Percentiles rank a stretch among this genome's conserved stretches.
Evolutionary conservation across 2,329 filamentous ascomycete genomes (phyloP).

Genomic region (Aspergillus sp.): DNA sequence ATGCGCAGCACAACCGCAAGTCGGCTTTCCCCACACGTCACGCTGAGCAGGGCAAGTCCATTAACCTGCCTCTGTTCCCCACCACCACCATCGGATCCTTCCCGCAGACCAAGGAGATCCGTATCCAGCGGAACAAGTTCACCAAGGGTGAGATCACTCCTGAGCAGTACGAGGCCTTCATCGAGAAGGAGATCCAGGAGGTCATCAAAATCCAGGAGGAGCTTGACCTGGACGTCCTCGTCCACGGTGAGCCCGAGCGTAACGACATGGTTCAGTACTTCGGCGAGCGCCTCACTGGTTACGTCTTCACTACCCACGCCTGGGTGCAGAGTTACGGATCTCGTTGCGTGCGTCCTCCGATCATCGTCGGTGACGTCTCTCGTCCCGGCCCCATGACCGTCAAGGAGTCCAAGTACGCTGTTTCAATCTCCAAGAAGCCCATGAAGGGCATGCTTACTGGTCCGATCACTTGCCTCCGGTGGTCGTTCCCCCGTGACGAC

Average conservation of each 20-base stretch:
- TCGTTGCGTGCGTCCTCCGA: constrained; percentile 94
- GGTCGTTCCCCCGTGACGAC: constrained; percentile 99
- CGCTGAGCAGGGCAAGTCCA: constrained; percentile 77
- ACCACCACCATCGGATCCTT: constrained; percentile 99
- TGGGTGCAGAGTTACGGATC: constrained; percentile 99
- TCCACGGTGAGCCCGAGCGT: constrained; percentile 98
- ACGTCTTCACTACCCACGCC: constrained; percentile 97
- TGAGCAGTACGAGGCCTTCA: constrained; percentile 95
- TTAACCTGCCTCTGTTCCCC: constrained; percentile 93
- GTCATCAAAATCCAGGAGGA: constrained; percentile 97
- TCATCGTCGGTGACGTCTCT: constrained; percentile 97
- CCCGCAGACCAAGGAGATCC: constrained; percentile 99
- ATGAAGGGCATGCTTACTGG: constrained; percentile 99
- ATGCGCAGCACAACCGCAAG: constrained; percentile 84
- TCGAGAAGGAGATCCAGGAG: constrained; percentile 95
- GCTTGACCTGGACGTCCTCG: constrained; percentile 91
- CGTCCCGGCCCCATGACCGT: constrained; percentile 96
- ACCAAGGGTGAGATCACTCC: constrained; percentile 95
- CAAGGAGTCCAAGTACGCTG: constrained; percentile 99
- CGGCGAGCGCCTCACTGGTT: constrained; percentile 91
- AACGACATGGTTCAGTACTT: constrained; percentile 99
- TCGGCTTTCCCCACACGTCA: constrained; percentile 80
- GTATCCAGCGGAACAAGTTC: constrained; percentile 92
- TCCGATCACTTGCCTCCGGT: constrained; percentile 95
- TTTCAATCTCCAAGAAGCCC: constrained; percentile 91